A percentile compares a stretch with the other conserved stretches of the same genome.
phyloP scores from a whole-genome alignment of 495 filamentous ascomycete species.

The Collariella sp. region DNA sequence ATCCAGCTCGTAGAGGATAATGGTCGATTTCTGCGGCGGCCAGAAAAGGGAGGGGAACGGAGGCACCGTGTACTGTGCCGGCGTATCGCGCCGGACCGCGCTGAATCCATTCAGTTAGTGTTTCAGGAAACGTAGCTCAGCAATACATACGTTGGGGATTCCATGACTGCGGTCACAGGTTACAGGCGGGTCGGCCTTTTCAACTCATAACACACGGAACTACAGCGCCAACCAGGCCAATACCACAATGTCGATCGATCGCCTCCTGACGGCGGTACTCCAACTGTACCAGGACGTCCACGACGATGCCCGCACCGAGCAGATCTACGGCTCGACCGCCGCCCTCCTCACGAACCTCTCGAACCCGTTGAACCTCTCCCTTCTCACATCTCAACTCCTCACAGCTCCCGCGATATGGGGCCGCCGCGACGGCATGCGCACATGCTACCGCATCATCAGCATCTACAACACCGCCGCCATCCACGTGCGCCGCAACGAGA shows the following conservation, averaged over 20 bases:
- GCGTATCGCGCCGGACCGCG: conserved; percentile 33
- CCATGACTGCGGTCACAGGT: conserved; percentile 9
- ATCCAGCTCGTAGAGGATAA: conserved; percentile 64
- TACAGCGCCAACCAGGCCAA: conserved; percentile 6
- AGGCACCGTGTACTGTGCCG: conserved; percentile 61
- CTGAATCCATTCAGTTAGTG: neutral
- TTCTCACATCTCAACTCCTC: conserved; percentile 85
- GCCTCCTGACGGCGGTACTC: conserved; percentile 43
- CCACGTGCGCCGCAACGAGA: conserved; percentile 49
- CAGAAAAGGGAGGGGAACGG: conserved; percentile 84
- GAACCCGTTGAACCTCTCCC: conserved; percentile 83
- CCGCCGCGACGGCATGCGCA: conserved; percentile 55
- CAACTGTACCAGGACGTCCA: conserved; percentile 43
- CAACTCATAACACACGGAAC: neutral
- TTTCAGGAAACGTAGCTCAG: neutral
- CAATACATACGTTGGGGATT: conserved; percentile 12
- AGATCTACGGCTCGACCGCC: conserved; percentile 69
- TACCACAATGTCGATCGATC: conserved; percentile 39
- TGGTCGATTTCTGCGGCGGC: conserved; percentile 45
- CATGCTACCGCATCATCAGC: conserved; percentile 68
- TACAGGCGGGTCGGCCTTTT: too few species aligned
- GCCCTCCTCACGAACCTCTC: conserved; percentile 72
- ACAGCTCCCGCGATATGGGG: conserved; percentile 78
- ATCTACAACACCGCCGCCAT: conserved; percentile 80
- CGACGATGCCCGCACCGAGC: conserved; percentile 40